These are phyloP conservation scores for Helicocarpus griseus DNA, from an alignment of 2,329 filamentous ascomycete genomes.

Conservation along the genomic window DNA sequence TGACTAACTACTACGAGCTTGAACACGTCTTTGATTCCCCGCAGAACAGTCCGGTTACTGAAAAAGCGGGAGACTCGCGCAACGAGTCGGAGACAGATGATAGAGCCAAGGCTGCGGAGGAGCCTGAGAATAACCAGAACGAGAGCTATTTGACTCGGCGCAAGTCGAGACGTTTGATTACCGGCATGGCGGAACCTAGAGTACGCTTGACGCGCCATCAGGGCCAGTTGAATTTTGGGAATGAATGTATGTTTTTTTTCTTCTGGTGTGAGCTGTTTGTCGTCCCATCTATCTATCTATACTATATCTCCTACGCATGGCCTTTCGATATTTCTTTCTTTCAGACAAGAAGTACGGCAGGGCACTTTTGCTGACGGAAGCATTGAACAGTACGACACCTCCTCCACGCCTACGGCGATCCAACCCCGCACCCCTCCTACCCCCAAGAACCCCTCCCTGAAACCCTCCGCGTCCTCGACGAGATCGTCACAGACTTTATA, in stretches of 20 bases:
- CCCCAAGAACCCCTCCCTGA: constrained; percentile 66
- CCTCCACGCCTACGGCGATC: constrained; percentile 37
- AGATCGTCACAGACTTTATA: constrained; percentile 94
- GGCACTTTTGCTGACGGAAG: not conserved
- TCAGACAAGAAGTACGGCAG: no score
- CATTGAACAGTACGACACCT: constrained; percentile 30
- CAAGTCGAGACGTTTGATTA: not conserved
- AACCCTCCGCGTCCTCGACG: constrained; percentile 80
- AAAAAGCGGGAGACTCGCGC: not conserved
- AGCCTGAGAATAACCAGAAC: no score
- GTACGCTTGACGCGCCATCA: constrained; percentile 71
- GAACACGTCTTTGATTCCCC: not conserved
- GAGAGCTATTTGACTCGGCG: not conserved
- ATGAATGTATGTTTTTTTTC: constrained; percentile 51
- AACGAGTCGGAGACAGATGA: not conserved
- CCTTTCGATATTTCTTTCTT: not conserved
- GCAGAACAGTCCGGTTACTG: not conserved
- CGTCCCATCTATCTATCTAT: no score
- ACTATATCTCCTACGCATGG: no score
- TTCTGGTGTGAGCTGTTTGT: no score
- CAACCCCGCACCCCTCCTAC: constrained; percentile 50
- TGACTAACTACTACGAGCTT: not conserved
- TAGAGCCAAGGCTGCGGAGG: not conserved
- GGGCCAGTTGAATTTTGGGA: constrained; percentile 68
- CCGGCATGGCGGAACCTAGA: constrained; percentile 58